phyloP scores from a whole-genome alignment of 768 basidiomycete genomes.

The Leccinum ochraceum region DNA sequence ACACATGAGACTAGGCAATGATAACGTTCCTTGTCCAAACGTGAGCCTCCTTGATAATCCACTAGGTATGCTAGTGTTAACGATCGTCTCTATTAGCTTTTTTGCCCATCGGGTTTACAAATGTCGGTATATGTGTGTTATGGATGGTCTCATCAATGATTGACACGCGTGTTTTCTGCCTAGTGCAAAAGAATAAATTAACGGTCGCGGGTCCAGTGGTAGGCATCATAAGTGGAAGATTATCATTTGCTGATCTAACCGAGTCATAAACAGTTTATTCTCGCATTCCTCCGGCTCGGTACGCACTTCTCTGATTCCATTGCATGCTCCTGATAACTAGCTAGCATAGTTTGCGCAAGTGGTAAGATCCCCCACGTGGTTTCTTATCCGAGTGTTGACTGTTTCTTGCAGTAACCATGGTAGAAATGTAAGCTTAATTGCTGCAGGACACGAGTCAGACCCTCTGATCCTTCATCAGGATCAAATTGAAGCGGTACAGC shows the following conservation, averaged over 20 bases:
- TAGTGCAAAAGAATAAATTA: slow-evolving; percentile 18
- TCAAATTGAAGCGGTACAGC: slow-evolving; percentile 11
- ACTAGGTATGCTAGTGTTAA: not conserved
- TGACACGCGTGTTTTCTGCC: not conserved
- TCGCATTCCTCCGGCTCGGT: slow-evolving; percentile 24
- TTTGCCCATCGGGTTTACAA: slow-evolving; percentile 27
- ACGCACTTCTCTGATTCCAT: not conserved
- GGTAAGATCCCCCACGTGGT: slow-evolving; percentile 5
- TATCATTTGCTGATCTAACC: not conserved
- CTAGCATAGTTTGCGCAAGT: slow-evolving; percentile 20
- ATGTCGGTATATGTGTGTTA: slow-evolving; percentile 11
- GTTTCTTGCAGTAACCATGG: slow-evolving; percentile 19
- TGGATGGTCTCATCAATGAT: not conserved
- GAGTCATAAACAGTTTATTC: slow-evolving; percentile 8
- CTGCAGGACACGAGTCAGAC: not conserved
- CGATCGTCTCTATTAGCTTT: slow-evolving; percentile 14
- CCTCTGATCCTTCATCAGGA: slow-evolving; percentile 8
- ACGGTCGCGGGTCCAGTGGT: slow-evolving; percentile 22
- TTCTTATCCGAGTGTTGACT: not conserved
- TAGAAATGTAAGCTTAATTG: slow-evolving; percentile 20
- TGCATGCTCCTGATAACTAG: not conserved
- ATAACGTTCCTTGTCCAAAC: slow-evolving; percentile 28
- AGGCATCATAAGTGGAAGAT: not conserved
- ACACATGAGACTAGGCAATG: slow-evolving; percentile 18
- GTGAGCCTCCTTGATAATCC: not conserved